Evolutionary conservation across 352 stramenopile species (phyloP).

Genomic region (Phytophthora palmivora): DNA sequence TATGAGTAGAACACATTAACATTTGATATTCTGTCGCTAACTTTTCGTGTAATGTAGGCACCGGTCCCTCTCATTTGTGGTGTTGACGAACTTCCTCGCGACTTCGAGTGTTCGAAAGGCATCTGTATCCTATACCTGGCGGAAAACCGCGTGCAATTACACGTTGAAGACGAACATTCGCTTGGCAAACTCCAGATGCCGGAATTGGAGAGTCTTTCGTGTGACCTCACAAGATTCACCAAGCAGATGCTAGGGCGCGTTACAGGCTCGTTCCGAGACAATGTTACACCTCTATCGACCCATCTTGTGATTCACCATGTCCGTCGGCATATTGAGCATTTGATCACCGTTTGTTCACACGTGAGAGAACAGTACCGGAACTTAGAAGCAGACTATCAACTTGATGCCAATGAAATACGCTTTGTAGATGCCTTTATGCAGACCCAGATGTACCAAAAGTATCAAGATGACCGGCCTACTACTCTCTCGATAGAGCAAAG

Average conservation of each 20-base stretch:
- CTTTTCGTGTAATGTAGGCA: slow-evolving; percentile 33
- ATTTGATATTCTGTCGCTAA: slow-evolving; percentile 1
- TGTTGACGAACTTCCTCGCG: slow-evolving; percentile 45
- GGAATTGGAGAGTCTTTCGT: slow-evolving; percentile 34
- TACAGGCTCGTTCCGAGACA: slow-evolving; percentile 26
- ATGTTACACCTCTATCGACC: slow-evolving; percentile 42
- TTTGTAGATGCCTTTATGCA: slow-evolving; percentile 44
- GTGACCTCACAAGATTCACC: slow-evolving; percentile 46
- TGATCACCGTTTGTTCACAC: slow-evolving; percentile 32
- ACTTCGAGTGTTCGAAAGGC: slow-evolving; percentile 47
- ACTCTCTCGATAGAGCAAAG: slow-evolving; percentile 5
- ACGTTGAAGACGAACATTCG: slow-evolving; percentile 40
- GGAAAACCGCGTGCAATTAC: slow-evolving; percentile 39
- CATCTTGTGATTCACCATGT: slow-evolving; percentile 57
- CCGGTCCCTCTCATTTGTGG: slow-evolving; percentile 62
- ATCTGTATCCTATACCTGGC: slow-evolving; percentile 46
- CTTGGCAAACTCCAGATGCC: slow-evolving; percentile 35
- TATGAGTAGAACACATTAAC: not conserved
- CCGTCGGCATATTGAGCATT: slow-evolving; percentile 49
- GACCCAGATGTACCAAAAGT: slow-evolving; percentile 68
- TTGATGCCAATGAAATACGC: slow-evolving; percentile 21
- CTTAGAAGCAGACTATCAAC: not conserved
- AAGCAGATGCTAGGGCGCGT: slow-evolving; percentile 42
- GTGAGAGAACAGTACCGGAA: not conserved
- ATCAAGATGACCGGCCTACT: slow-evolving; percentile 45